Evolutionary conservation across 1,284 basidiomycete species (phyloP).

Genomic region (Ustilago hordei): DNA sequence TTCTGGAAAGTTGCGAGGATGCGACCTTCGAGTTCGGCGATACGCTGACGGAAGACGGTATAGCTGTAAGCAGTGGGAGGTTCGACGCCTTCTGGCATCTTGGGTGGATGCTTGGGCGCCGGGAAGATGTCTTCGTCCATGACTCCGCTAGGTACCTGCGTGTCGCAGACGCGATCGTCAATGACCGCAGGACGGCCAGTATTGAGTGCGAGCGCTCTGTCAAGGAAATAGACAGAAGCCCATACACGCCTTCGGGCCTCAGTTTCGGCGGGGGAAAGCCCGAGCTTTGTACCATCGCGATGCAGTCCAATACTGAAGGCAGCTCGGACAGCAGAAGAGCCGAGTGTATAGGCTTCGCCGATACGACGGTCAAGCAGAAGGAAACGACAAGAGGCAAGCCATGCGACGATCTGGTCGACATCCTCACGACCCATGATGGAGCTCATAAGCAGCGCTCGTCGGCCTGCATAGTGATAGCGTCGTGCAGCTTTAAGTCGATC

Average conservation of each 20-base stretch:
- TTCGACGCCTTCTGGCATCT: conserved; percentile 43
- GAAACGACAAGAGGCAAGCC: conserved; percentile 54
- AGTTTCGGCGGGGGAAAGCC: conserved; percentile 47
- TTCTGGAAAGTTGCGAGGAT: conserved; percentile 49
- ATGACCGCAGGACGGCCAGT: conserved; percentile 61
- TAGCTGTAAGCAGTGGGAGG: conserved; percentile 52
- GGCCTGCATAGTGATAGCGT: conserved; percentile 52
- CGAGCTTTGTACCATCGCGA: conserved; percentile 60
- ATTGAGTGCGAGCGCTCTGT: conserved; percentile 53
- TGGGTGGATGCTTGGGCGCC: conserved; percentile 38
- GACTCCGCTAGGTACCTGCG: conserved; percentile 48
- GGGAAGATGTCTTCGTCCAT: conserved; percentile 51
- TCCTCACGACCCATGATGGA: conserved; percentile 58
- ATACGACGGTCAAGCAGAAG: conserved; percentile 61
- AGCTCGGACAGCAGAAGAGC: conserved; percentile 51
- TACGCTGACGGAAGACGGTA: conserved; percentile 49
- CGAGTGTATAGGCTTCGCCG: conserved; percentile 53
- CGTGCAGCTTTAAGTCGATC: conserved; percentile 48
- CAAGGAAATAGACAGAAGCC: conserved; percentile 57
- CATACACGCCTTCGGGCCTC: conserved; percentile 61
- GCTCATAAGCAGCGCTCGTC: conserved; percentile 48
- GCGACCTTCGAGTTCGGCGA: conserved; percentile 48
- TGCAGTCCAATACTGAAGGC: conserved; percentile 65
- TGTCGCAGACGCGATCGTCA: conserved; percentile 59
- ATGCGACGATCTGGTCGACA: conserved; percentile 57